Percentiles rank a stretch among this genome's conserved stretches.
phyloP scores from a whole-genome alignment of 1,284 basidiomycete genomes.

The Ganoderma lucidum region DNA sequence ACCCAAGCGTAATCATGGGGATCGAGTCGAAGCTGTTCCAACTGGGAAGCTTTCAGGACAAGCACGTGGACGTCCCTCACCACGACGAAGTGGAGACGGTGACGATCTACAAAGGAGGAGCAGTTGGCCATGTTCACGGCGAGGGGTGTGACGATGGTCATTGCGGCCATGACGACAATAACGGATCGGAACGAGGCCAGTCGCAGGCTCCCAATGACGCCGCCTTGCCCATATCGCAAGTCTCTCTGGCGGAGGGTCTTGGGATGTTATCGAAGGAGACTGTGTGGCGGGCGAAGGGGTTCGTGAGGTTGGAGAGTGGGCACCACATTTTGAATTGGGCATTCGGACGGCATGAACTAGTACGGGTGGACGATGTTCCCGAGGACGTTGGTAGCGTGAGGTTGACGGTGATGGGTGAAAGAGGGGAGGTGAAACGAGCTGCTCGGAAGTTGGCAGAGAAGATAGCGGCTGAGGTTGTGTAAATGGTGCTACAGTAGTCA shows the following conservation, averaged over 20 bases:
- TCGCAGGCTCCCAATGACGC: conserved; percentile 1
- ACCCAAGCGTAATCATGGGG: conserved; percentile 83
- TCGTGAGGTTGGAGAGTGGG: conserved; percentile 63
- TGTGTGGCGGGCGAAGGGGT: conserved; percentile 86
- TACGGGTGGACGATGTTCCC: conserved; percentile 45
- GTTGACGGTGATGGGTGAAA: conserved; percentile 89
- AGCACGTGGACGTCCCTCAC: conserved; percentile 48
- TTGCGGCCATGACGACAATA: conserved; percentile 24
- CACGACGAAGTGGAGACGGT: conserved; percentile 87
- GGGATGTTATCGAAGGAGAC: conserved; percentile 66
- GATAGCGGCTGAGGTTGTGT: conserved; percentile 49
- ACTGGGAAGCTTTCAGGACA: conserved; percentile 39
- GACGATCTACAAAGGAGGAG: conserved; percentile 61
- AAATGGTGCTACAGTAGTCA: conserved; percentile 10
- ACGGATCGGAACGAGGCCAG: conserved; percentile 4
- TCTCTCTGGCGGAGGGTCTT: conserved; percentile 56
- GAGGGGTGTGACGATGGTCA: conserved; percentile 12
- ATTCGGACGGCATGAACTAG: conserved; percentile 85
- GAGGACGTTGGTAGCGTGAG: conserved; percentile 49
- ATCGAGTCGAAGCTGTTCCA: conserved; percentile 81
- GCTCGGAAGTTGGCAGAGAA: conserved; percentile 63
- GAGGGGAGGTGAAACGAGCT: conserved; percentile 76
- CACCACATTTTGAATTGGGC: conserved; percentile 88
- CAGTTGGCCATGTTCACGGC: conserved; percentile 34
- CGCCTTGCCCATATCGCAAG: conserved; percentile 34